Evolutionary conservation across 352 stramenopile species (phyloP).

Genomic region (Globisporangium spiculum): DNA sequence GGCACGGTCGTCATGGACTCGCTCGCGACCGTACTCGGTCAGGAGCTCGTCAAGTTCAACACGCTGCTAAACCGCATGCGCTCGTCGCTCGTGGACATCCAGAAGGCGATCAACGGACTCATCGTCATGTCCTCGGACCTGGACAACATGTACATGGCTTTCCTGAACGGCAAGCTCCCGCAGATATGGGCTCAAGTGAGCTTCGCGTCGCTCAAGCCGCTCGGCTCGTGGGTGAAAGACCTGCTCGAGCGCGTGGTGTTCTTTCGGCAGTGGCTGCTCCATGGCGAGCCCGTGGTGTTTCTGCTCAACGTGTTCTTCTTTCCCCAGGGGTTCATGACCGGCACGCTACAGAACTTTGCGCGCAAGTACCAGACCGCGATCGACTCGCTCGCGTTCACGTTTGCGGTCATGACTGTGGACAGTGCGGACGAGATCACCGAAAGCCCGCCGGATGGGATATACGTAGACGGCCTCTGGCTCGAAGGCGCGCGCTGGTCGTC

Average conservation of each 20-base stretch:
- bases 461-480: constrained; percentile 88
- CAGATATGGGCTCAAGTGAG: constrained; percentile 86
- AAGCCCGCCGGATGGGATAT: constrained; percentile 90
- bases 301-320: constrained; percentile 95
- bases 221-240: constrained; percentile 92
- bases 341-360: constrained; percentile 93
- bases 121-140: constrained; percentile 95
- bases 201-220: constrained; percentile 92
- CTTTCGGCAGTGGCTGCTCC: constrained; percentile 87
- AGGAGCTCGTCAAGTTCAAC: constrained; percentile 96
- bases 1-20: constrained; percentile 90
- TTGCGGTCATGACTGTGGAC: constrained; percentile 73
- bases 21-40: constrained; percentile 89
- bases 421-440: constrained; percentile 45
- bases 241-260: constrained; percentile 88
- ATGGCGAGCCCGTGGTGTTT: constrained; percentile 91
- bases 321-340: constrained; percentile 95
- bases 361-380: constrained; percentile 94
- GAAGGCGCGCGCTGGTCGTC: constrained; percentile 88
- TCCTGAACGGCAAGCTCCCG: constrained; percentile 91
- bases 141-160: constrained; percentile 95
- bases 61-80: constrained; percentile 84
- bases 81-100: constrained; percentile 74
- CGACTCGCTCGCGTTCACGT: constrained; percentile 92
- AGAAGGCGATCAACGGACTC: constrained; percentile 78